phyloP scores from a whole-genome alignment of 768 basidiomycete genomes.

The Suillus sp. region DNA sequence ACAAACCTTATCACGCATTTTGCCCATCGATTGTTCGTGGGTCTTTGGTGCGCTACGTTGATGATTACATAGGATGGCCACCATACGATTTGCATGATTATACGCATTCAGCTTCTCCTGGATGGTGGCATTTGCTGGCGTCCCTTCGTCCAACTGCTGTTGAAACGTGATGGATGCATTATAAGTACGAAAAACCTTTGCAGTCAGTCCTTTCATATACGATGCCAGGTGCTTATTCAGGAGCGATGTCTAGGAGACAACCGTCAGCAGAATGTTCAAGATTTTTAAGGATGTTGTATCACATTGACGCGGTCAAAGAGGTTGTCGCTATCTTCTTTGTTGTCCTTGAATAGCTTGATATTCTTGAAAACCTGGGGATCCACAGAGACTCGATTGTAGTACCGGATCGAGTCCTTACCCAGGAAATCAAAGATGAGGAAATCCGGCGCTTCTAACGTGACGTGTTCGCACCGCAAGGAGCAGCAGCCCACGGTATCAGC shows the following conservation, averaged over 20 bases:
- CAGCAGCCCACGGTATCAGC: slow-evolving; percentile 99
- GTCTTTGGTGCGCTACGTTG: slow-evolving; percentile 92
- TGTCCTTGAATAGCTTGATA: slow-evolving; percentile 94
- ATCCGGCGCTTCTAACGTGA: slow-evolving; percentile 87
- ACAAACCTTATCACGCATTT: slow-evolving; percentile 86
- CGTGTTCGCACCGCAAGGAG: slow-evolving; percentile 94
- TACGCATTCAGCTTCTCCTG: slow-evolving; percentile 97
- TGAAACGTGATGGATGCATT: slow-evolving; percentile 98
- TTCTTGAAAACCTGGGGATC: slow-evolving; percentile 97
- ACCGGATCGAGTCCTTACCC: slow-evolving; percentile 98
- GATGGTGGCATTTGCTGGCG: slow-evolving; percentile 67
- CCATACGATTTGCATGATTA: slow-evolving; percentile 95
- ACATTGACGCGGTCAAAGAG: slow-evolving; percentile 96
- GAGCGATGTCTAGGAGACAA: slow-evolving; percentile 59
- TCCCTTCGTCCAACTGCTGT: slow-evolving; percentile 78
- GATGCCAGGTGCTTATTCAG: slow-evolving; percentile 91
- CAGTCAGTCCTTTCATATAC: slow-evolving; percentile 97
- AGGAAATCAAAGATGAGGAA: slow-evolving; percentile 95
- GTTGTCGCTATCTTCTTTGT: slow-evolving; percentile 84
- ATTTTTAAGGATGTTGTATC: slow-evolving; percentile 15
- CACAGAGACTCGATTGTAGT: slow-evolving; percentile 89
- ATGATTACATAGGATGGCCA: slow-evolving; percentile 99
- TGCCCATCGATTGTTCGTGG: slow-evolving; percentile 92
- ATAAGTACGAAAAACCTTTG: slow-evolving; percentile 99
- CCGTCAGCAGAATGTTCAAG: neutral